Evolutionary conservation across 257 asterid genomes (phyloP), one percentile per base, ranked within the genome.

Genomic region (Solanum medicagineum): DNA sequence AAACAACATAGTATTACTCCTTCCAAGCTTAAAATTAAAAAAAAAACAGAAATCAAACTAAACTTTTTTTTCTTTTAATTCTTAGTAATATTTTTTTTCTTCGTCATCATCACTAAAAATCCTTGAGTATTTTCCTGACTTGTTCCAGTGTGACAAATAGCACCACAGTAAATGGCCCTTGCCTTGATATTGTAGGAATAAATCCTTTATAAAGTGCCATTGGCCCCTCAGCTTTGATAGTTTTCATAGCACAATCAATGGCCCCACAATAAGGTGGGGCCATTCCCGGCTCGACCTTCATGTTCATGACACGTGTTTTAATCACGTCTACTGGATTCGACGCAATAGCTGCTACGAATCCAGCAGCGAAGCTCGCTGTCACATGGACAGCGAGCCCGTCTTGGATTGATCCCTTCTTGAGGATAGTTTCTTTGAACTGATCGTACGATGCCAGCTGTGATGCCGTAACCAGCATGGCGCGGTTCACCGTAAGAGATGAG

Each of bases 261-360:
- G 99, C 98, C 7, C 98, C 98, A 60, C 10, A 55, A 82, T 95
- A 95, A 0, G 99, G 99, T 85, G 97, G 87, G 84, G 87, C 90
- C 89, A 16, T 89, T 29, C 98, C 97, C 0, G 93, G 74, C 90
- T 90, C 98, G 55, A 95, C 97, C 88, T 91, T 94, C 99, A 95
- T 95, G 85, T 91, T 95, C 98, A 95, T 95, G 90, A 94, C 98
- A 42, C 99, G 85, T 54, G 99, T 95, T 86, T 95, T 95, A 36
- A 95, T 92, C 87, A 95, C 99, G 75, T 95, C 98, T 45, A 95
- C 97, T 24, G 99, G 99, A 47, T 95, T 95, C 20, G 99, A 92
- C 2, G 89, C 97, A 85, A 95, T 94, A 16, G 98, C 89, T n/a
- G 97, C 98, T 88, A 95, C 97, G n/a, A 95, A 93, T 42, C 99